Base-by-base conservation (phyloP, 2,329 filamentous ascomycete species). In the Ceratocystiopsis sp. region DNA sequence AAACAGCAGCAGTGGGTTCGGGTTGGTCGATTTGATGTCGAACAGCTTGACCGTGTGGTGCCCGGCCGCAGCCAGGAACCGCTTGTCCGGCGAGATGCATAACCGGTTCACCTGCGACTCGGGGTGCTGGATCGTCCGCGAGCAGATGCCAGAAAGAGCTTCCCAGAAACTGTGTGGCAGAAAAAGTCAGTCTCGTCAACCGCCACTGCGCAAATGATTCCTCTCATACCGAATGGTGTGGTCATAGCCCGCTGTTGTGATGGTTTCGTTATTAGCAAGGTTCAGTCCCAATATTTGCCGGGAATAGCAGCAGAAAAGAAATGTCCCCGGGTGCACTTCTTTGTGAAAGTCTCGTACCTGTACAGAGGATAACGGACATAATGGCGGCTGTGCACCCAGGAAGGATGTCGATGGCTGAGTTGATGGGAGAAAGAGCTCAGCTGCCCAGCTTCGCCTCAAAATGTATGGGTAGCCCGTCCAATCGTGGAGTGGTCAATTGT, bases 51-150 rank as follows among this genome's bases (percentile, higher is more conserved):
- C 85, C 42, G 83, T 86, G 60, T 89, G 73, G 58, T 80, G 73
- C 52, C 73, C 72, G 9, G 73, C 73, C n/a, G 84, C 87, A 33
- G 87, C 89, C 43, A 96, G 80, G 61, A 82, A 95, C 49, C 89
- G 83, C 64, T 98, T 98, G 66, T 98, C 91, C 49, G 91, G 91
- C 13, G 91, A 95, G 56, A 98, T 98, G 62, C 89, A 96, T 40
- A 98, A 79, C 37, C 91, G 84, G 63, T 98, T 98, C 53, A 98
- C 91, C 62, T 98, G 91, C 11, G 89, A 96, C 62, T 98, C 91
- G 3, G 91, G 85, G 57, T 98, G 89, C 54, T 95, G 91, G 53
- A 98, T 96, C 18, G 91, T 98, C 51, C 91, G 84, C 37, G 86
- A 95, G 66, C 91, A 98, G 55, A 98, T 96, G 43, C 91, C 91